Base-by-base conservation (phyloP, 441 rosid genomes). In the Erodium moschatum region DNA sequence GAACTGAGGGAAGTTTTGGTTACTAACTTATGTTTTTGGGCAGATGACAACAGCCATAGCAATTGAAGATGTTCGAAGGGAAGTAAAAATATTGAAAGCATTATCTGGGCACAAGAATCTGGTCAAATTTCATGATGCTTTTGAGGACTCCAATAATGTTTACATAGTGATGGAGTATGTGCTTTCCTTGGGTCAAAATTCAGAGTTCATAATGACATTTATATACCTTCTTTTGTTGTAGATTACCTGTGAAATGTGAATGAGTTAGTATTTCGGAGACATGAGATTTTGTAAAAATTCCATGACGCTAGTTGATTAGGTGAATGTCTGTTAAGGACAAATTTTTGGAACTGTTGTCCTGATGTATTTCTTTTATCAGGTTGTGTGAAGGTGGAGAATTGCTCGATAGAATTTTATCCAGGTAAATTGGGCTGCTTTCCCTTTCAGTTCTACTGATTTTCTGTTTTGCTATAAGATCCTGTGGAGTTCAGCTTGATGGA, bases 91-190 rank as follows among this genome's bases (percentile, higher is more conserved):
- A 69, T 54, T 87, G 72, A 84, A 81, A 82, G 84, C 82, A 67
- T 63, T 84, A 66, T 84, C 87, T 1, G 84, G 85, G 15, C 87
- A 84, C 74, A 79, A 70, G 44, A 83, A 87, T 75, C 82, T 81
- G 76, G 80, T 87, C 80, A 78, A 78, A 62, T 82, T 84, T 74
- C 79, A 81, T 62, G 88, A 84, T 76, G 87, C 74, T 5, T 85
- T 78, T 65, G 89, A 85, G 69, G 92, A 85, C 73, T 68, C 72
- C 0, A 84, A 76, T 48, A 75, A 75, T 63, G 85, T 87, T 70
- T 87, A 81, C 81, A 74, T 85, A 52, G 87, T 83, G 64, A 84
- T 84, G 88, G 89, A 87, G 92, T 85, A 83, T 10, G 88, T 80
- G 52, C 5, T 52, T 52, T 52, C 6, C 60, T 52, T 52, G 15